Evolutionary conservation across 495 filamentous ascomycete species (phyloP).

Genomic region (Hypoxylon crocopeplum): DNA sequence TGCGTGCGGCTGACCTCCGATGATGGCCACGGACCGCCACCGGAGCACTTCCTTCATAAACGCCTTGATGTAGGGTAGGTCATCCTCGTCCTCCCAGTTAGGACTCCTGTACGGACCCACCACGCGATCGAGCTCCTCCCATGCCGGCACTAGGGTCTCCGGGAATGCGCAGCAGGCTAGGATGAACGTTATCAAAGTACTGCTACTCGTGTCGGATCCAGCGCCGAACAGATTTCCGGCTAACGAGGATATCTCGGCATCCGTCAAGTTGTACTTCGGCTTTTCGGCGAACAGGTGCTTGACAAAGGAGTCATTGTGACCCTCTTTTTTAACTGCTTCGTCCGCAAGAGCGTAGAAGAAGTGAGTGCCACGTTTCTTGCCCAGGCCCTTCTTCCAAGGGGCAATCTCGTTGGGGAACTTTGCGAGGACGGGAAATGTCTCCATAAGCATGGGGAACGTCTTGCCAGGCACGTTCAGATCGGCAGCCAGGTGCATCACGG

Average conservation of each 20-base stretch:
- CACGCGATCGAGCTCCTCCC: conserved; percentile 65
- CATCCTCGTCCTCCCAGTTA: conserved; percentile 62
- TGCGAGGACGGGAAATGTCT: conserved; percentile 65
- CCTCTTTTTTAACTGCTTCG: conserved; percentile 59
- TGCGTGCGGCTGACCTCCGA: conserved; percentile 69
- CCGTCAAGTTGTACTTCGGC: conserved; percentile 56
- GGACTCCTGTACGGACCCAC: conserved; percentile 61
- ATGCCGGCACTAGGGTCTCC: conserved; percentile 51
- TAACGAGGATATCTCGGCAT: conserved; percentile 63
- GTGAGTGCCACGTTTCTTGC: conserved; percentile 53
- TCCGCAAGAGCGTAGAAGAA: conserved; percentile 65
- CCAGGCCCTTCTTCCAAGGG: conserved; percentile 66
- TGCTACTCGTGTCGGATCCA: conserved; percentile 70
- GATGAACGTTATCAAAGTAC: conserved; percentile 67
- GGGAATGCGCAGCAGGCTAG: conserved; percentile 66
- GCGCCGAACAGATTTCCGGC: conserved; percentile 70
- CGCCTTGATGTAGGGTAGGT: conserved; percentile 65
- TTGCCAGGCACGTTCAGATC: conserved; percentile 70
- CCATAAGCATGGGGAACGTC: conserved; percentile 66
- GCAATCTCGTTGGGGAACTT: conserved; percentile 61
- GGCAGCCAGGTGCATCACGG: conserved; percentile 69
- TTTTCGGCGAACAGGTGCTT: conserved; percentile 55
- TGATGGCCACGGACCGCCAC: conserved; percentile 68
- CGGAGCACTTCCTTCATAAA: conserved; percentile 69
- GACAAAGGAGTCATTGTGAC: conserved; percentile 36